Base-by-base conservation (phyloP, 1,284 basidiomycete species). In the Ustilago tritici region DNA sequence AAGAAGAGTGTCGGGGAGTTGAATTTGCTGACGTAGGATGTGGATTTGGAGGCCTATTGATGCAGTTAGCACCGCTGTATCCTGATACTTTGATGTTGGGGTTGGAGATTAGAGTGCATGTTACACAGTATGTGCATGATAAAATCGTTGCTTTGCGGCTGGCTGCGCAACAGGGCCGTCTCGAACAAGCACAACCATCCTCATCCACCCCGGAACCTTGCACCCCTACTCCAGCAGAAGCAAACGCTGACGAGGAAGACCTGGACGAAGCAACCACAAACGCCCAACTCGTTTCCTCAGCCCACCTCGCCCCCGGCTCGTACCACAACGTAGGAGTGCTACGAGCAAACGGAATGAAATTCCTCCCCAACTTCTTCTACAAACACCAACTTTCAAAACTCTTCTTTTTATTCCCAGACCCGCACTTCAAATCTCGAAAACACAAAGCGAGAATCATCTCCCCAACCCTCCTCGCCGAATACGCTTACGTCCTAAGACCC, bases 341-440 rank as follows among this genome's bases (percentile, higher is more conserved):
- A 73, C 92, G 96, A 58, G 95, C 94, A 11, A 99, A 99, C 87
- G 92, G 94, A 53, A 98, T 98, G 96, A 99, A 99, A 88, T 98
- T 98, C 87, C 90, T 98, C 76, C 94, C 95, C 14, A 99, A 99
- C 88, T 98, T 95, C 87, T 98, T 99, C 87, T 86, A 90, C 12
- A 95, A 95, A 85, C 92, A 92, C 70, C 96, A 97, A 84, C 69
- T 85, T 7, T 66, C 65, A 50, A 93, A 97, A 72, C 90, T 99
- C 72, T 99, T 99, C 88, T 98, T 99, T 89, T 90, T 99, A 70
- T 99, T 98, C 87, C 97, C 97, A 38, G 97, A 99, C 87, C 97
- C 97, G 0, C 97, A 99, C 87, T 99, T 99, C 90, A 99, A 99
- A 87, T 90, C 91, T 19, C 92, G 95, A 80, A 99, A 99, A 87